Evolutionary conservation across 2,329 filamentous ascomycete genomes (phyloP), one percentile per base, ranked within the genome.

Genomic region (Verticillium klebahnii): DNA sequence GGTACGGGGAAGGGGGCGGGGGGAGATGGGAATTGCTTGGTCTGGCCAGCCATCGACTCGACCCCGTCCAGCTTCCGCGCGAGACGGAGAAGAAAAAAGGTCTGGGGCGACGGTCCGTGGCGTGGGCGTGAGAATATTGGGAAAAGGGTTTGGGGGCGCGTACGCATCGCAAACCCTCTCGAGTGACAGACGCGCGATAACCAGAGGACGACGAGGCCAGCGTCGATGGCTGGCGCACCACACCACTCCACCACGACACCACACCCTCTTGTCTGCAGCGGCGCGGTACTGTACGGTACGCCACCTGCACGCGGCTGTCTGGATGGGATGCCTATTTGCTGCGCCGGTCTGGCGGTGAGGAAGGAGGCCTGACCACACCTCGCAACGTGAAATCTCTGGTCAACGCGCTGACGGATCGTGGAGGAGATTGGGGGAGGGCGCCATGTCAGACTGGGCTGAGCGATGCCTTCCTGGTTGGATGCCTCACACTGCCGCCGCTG

Each of bases 281-380:
- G 45, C 45, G 45, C 19, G 45, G 45, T 52, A 52, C 45, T 52
- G 45, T 52, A 23, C n/a, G 12, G 45, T 52, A 8, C 45, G 45
- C 45, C 45, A 52, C 45, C 45, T 52, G 45, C 58, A 59, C 58
- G 14, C 39, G 58, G 52, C 32, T 45, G 34, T 54, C 32, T 59
- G 17, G 58, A 52, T 19, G 52, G 54, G 39, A 52, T 36, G 23
- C 40, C 40, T 34, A 59, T 59, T 59, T 59, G 58, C 52, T 50
- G 58, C 58, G 29, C 37, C 37, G 40, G 58, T 59, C 58, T 59
- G 34, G 58, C 58, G 58, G 58, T 59, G 58, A 59, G 34, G 9
- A 31, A 54, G 37, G 25, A 52, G 37, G 52, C 45, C 19, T 52
- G n/a, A 29, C 45, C 45, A 29, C 45, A 52, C 45, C 3, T 52